These are phyloP conservation scores for Exophiala oligosperma DNA, from an alignment of 2,329 filamentous ascomycete genomes.

Conservation along the genomic window DNA sequence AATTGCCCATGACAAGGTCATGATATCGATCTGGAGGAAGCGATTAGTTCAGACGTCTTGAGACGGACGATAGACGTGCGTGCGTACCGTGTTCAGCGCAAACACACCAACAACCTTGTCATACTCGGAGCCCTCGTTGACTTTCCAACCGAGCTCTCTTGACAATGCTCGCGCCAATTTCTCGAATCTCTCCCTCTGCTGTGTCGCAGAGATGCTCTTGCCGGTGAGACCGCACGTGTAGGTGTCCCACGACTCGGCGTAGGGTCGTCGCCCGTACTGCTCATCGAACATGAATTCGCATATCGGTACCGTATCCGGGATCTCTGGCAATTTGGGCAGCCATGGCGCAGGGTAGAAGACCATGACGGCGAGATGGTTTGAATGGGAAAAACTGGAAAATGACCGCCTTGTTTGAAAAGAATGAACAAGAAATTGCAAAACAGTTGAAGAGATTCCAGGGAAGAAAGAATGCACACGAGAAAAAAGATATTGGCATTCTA, in stretches of 20 bases:
- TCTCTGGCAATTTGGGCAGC: conserved; percentile 46
- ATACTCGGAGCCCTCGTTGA: conserved; percentile 72
- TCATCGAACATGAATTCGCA: conserved; percentile 76
- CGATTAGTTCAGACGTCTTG: background rate
- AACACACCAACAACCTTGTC: conserved; percentile 77
- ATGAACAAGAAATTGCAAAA: too few species aligned
- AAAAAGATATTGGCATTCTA: too few species aligned
- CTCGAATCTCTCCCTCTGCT: conserved; percentile 67
- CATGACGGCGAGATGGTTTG: background rate
- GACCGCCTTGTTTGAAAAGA: too few species aligned
- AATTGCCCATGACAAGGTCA: conserved; percentile 70
- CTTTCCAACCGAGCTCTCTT: conserved; percentile 69
- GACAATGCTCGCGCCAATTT: conserved; percentile 66
- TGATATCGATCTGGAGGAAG: conserved; percentile 67
- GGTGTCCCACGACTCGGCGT: conserved; percentile 64
- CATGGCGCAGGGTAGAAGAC: background rate
- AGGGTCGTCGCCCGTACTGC: conserved; percentile 63
- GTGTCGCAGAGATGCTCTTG: conserved; percentile 61
- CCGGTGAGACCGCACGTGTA: conserved; percentile 79
- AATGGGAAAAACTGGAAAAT: too few species aligned
- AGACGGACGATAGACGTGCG: background rate
- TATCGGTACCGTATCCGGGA: conserved; percentile 73
- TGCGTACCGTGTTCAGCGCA: conserved; percentile 71
- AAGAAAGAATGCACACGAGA: too few species aligned
- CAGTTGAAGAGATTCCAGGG: too few species aligned